Base-by-base conservation (phyloP, 805 yeast species). In the Ogataea parapolymorpha region DNA sequence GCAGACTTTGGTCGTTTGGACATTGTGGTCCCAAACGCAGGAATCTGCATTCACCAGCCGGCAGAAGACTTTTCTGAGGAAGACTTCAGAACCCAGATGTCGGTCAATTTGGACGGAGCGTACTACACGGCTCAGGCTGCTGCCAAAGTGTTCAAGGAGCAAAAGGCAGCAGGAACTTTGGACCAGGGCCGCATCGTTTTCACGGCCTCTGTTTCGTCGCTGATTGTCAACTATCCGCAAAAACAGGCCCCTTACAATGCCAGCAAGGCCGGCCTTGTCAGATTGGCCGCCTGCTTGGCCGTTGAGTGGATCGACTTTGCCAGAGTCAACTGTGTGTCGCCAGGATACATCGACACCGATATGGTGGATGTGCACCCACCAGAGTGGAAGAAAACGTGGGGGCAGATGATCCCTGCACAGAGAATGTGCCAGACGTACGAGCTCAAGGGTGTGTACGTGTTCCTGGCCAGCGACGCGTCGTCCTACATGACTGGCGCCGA, bases 141-240 rank as follows among this genome's bases (percentile, higher is more conserved):
- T 23, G 77, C 77, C 30, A 60, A 58, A 39, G 61, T 67, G 28
- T 71, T 72, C 62, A 65, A 65, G 48, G 55, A 62, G 42, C 72
- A 72, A 47, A 72, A 71, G 28, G 39, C 26, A 8, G 46, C 35
- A 3, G 51, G 53, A 5, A 36, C 25, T 7, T 26, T 49, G 18
- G 37, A 40, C 13, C 62, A 59, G 37, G 77, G 77, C 23, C 65
- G 74, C 7, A 56, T 72, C 46, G 66, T 72, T 37, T 68, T 71
- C 62, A 72, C 77, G 17, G 76, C 76, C 4, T 71, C 76, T 16
- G 69, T 72, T 69, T 68, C 74, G 13, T 74, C 70, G 8, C 70
- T 65, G 56, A 71, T 71, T 51, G 75, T 68, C 47, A 72, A 72
- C 46, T 74, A 68, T 40, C 77, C 77, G 26, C 68, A 71, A 46